These are phyloP conservation scores for Phytopythium helicoides DNA, from an alignment of 352 stramenopile species.

Conservation along the genomic window DNA sequence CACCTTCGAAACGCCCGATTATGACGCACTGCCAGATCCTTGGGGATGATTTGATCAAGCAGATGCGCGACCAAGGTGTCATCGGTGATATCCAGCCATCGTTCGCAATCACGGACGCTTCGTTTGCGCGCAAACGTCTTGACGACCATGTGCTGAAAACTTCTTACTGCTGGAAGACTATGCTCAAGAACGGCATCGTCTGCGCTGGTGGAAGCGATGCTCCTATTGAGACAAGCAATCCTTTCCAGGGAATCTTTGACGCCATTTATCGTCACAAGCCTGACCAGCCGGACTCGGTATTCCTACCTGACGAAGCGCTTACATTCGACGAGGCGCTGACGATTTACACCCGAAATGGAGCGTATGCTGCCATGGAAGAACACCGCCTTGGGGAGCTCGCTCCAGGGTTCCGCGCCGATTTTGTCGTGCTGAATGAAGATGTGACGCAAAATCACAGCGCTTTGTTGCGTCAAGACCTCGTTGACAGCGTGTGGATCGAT, in stretches of 20 bases:
- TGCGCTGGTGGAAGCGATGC: conserved; percentile 83
- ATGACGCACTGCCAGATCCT: conserved; percentile 91
- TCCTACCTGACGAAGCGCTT: conserved; percentile 61
- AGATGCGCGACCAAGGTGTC: conserved; percentile 74
- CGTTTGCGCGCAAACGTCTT: conserved; percentile 78
- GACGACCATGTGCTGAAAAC: conserved; percentile 46
- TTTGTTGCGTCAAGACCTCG: conserved; percentile 46
- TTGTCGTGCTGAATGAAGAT: conserved; percentile 68
- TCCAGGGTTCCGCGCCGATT: conserved; percentile 59
- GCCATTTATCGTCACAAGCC: conserved; percentile 75
- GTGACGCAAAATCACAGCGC: conserved; percentile 37
- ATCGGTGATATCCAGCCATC: conserved; percentile 89
- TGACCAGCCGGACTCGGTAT: conserved; percentile 39
- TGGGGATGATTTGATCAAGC: conserved; percentile 55
- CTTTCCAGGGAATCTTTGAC: conserved; percentile 88
- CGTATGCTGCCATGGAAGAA: conserved; percentile 65
- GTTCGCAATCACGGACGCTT: conserved; percentile 85
- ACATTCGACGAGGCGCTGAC: conserved; percentile 73
- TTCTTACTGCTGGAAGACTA: conserved; percentile 87
- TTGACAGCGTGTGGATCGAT: conserved; percentile 62
- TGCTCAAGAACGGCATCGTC: conserved; percentile 64
- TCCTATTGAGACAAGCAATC: conserved; percentile 86
- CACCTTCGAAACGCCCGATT: conserved; percentile 58
- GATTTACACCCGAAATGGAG: conserved; percentile 80
- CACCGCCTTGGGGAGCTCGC: conserved; percentile 43